Evolutionary conservation across 2,329 filamentous ascomycete genomes (phyloP), one percentile per base, ranked within the genome.

Genomic region (Rugonectria rugulosa): DNA sequence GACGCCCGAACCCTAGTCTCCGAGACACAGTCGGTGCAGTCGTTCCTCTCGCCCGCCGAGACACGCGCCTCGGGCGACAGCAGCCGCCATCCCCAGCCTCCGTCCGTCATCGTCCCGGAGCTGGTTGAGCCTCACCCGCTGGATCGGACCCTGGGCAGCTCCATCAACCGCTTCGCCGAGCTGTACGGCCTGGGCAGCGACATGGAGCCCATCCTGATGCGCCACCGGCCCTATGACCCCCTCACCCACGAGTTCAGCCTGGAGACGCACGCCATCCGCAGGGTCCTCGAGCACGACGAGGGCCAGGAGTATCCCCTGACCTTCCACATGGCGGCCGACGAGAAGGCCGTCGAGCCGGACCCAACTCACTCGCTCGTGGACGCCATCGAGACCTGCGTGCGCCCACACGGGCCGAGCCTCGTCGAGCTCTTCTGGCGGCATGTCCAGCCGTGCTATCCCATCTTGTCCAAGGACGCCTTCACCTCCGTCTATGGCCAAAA

Each of bases 391-490:
- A 75, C 77, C 32, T 77, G 83, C 51, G 81, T 89, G 17, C 77
- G 78, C 20, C 81, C 84, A 10, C 80, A 88, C 67, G 86, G 86
- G 6, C 78, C 79, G 43, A 78, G 79, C 34, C 73, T 89, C 46
- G 78, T 89, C 53, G 81, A 85, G 59, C 76, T 88, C 26, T 89
- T 87, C 72, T 88, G 87, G 69, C 72, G 79, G n/a, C 79, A 81
- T 38, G 77, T 84, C 9, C 81, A 83, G 54, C 81, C 81, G 1
- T 77, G 74, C 56, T 83, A 80, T 61, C 81, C 81, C 2, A 75
- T 83, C 40, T 68, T 83, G 5, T 78, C 82, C 67, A 84, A 84
- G 67, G 79, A 79, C 19, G 77, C 80, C 17, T 85, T 82, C 58
- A 69, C 83, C 36, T 76, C 81, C 56, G 80, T 81, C 57, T 83